These are phyloP conservation scores for Beta macrorhiza DNA, from an alignment of 179 eudicot species.

Conservation along the genomic window DNA sequence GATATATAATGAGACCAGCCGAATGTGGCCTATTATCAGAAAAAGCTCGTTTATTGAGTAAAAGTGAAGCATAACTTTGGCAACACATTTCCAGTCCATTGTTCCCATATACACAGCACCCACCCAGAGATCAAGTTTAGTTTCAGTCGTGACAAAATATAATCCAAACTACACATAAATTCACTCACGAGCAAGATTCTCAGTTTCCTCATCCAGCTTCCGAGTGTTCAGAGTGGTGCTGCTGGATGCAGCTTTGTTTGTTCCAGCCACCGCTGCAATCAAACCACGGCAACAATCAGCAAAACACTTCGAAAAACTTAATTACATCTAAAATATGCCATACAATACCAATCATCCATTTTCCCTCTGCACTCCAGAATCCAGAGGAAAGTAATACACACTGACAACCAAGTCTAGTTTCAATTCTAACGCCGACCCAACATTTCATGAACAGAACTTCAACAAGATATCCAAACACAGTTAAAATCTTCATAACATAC, in stretches of 20 bases:
- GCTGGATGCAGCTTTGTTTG: conserved; percentile 94
- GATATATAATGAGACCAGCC: neutral
- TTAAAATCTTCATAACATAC: neutral
- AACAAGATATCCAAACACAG: neutral
- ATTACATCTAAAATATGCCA: neutral
- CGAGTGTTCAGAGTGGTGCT: conserved; percentile 88
- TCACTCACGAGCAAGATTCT: conserved; percentile 83
- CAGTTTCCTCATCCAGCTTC: conserved; percentile 97
- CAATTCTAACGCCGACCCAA: neutral
- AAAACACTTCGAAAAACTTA: neutral
- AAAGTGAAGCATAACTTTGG: neutral
- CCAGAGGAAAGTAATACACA: neutral
- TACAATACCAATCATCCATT: too few species aligned
- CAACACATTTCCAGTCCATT: neutral
- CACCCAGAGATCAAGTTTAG: conserved; percentile 20
- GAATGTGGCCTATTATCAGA: neutral
- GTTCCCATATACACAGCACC: neutral
- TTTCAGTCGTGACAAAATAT: too few species aligned
- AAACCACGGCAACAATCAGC: conserved; percentile 12
- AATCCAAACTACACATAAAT: neutral
- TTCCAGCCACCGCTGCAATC: conserved; percentile 74
- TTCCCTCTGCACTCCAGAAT: neutral
- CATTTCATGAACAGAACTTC: neutral
- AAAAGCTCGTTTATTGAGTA: too few species aligned
- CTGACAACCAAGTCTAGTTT: neutral